phyloP scores from a whole-genome alignment of 2,329 filamentous ascomycete genomes.

The Fusarium falciforme region DNA sequence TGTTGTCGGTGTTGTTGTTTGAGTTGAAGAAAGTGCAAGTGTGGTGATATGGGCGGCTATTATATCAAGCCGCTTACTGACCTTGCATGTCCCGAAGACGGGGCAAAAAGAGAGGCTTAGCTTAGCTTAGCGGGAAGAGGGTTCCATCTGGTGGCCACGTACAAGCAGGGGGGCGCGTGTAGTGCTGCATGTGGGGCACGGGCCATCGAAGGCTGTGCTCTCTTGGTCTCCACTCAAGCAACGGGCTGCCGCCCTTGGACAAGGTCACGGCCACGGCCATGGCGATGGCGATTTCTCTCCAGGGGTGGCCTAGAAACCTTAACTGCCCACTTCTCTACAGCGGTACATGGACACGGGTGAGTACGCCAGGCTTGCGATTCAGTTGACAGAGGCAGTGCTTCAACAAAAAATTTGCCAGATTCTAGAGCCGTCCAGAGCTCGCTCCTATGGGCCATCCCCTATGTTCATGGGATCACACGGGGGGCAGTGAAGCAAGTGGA shows the following conservation, averaged over 20 bases:
- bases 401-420: not conserved
- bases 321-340: not conserved
- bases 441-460: not conserved
- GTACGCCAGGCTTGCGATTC: not conserved
- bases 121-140: not conserved
- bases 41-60: conserved; percentile 27
- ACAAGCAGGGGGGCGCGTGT: not conserved
- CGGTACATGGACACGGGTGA: not conserved
- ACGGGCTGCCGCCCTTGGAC: not conserved
- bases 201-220: conserved; percentile 28
- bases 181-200: not conserved
- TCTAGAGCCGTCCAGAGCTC: not conserved
- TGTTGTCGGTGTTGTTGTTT: not conserved
- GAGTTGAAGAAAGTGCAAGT: conserved; percentile 5
- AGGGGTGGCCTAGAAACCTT: conserved; percentile 26
- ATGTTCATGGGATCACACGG: not conserved
- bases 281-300: conserved; percentile 36
- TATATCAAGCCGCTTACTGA: conserved; percentile 14
- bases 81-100: not conserved
- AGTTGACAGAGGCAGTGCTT: not conserved
- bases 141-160: not conserved
- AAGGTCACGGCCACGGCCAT: conserved; percentile 11
- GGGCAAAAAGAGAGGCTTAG: not conserved
- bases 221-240: not conserved
- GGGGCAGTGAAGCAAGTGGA: not conserved